Evolutionary conservation across 352 stramenopile genomes (phyloP), one percentile per base, ranked within the genome.

Genomic region (Globisporangium nagaii): DNA sequence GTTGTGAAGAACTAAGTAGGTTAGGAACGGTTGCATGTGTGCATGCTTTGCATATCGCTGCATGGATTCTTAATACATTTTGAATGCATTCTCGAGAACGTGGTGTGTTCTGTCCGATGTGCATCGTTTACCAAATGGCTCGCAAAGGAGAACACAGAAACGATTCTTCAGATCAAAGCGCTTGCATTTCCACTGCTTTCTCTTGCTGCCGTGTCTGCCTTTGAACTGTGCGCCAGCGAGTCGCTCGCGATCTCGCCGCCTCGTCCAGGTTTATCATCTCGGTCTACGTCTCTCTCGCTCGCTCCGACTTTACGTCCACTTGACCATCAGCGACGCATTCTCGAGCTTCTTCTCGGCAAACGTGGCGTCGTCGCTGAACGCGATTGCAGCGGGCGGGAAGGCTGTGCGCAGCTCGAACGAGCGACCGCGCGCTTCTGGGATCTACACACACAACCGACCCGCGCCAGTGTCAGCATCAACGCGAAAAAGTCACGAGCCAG

Each of bases 251-350:
- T 13, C 19, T 45, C 40, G 4, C n/a, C 41, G 22, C 41, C 24
- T 32, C n/a, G n/a, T 32, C 24, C 41, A 47, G 24, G 41, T 32
- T 8, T 24, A 47, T 47, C 41, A 47, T 47, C 25, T 19, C 32
- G 41, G 17, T 47, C 41, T 47, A 47, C 25, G 41, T 37, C 15
- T 32, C 24, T 12, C 24, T 6, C 11, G 22, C 32, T 47, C 41
- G 31, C 15, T n/a, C 30, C 28, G 6, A 8, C 19, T 36, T 65
- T 43, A 75, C 9, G 59, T 45, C 84, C 84, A 93, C 43, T 90
- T 79, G 60, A 93, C 68, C 66, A 88, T 85, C 36, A 93, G 65
- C 49, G 79, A 84, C 37, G 80, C 79, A 54, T 90, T 90, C 45
- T 80, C 77, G 10, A 93, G 71, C 39, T 88, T 75, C 24, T 77